Evolutionary conservation across 257 asterid genomes (phyloP).

Genomic region (Rehmannia glutinosa): DNA sequence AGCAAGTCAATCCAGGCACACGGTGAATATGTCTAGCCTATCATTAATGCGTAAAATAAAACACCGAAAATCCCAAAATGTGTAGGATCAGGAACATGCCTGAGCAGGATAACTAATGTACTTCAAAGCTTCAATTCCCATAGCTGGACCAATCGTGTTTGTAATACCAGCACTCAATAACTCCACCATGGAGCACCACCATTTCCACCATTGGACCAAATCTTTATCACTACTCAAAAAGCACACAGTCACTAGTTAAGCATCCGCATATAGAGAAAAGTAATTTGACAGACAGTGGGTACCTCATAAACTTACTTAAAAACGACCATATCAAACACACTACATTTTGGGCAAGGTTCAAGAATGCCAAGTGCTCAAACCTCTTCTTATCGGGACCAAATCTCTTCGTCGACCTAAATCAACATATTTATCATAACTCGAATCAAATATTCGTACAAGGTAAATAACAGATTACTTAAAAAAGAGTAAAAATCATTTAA

Average conservation of each 20-base stretch:
- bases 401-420: slow-evolving; percentile 78
- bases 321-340: slow-evolving; percentile 92
- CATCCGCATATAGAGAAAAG: background rate
- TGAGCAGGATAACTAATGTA: slow-evolving; percentile 95
- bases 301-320: slow-evolving; percentile 56
- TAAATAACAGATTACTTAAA: background rate
- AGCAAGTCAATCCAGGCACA: background rate
- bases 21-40: background rate
- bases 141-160: slow-evolving; percentile 89
- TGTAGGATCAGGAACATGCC: slow-evolving; percentile 29
- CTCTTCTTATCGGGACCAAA: slow-evolving; percentile 83
- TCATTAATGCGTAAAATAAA: background rate
- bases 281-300: background rate
- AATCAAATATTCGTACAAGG: background rate
- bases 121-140: slow-evolving; percentile 94
- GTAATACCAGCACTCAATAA: slow-evolving; percentile 97
- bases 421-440: slow-evolving; percentile 1
- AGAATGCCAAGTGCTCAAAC: slow-evolving; percentile 94
- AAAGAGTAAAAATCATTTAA: background rate
- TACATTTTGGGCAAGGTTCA: slow-evolving; percentile 88
- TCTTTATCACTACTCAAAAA: slow-evolving; percentile 60
- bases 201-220: slow-evolving; percentile 74
- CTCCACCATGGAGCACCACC: slow-evolving; percentile 98
- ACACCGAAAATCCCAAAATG: background rate
- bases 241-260: background rate